These are phyloP conservation scores for Pezicula radicicola DNA, from an alignment of 2,329 filamentous ascomycete genomes.

Conservation along the genomic window DNA sequence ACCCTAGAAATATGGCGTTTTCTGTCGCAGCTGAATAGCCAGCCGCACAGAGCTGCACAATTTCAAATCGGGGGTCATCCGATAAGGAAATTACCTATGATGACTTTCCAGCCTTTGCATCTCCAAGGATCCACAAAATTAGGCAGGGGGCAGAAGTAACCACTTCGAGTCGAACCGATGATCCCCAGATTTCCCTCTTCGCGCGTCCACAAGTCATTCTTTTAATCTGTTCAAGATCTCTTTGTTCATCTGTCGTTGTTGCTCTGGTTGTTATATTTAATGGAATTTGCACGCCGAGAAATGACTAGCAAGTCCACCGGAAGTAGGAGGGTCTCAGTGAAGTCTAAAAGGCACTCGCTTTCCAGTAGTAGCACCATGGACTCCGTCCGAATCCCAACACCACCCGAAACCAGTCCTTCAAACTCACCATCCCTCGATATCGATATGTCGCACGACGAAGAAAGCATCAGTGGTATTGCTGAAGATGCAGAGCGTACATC, in stretches of 20 bases:
- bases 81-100: no score
- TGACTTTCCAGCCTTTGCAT: no score
- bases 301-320: slow-evolving; percentile 14
- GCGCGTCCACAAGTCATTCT: neutral
- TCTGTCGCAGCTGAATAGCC: no score
- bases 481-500: slow-evolving; percentile 11
- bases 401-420: slow-evolving; percentile 17
- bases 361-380: slow-evolving; percentile 18
- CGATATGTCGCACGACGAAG: slow-evolving; percentile 14
- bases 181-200: no score
- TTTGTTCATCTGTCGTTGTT: slow-evolving; percentile 4
- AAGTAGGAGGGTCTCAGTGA: slow-evolving; percentile 11
- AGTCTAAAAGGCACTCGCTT: slow-evolving; percentile 14
- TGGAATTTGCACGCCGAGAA: slow-evolving; percentile 9
- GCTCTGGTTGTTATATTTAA: neutral
- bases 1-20: no score
- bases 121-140: no score
- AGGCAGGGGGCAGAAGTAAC: no score
- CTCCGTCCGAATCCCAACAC: slow-evolving; percentile 16
- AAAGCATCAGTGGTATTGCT: slow-evolving; percentile 9
- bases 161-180: no score
- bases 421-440: slow-evolving; percentile 14
- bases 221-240: neutral
- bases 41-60: no score
- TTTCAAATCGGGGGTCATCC: no score